Conservation (phyloP, 306 rosid genomes). For the Trifolium pratense region DNA sequence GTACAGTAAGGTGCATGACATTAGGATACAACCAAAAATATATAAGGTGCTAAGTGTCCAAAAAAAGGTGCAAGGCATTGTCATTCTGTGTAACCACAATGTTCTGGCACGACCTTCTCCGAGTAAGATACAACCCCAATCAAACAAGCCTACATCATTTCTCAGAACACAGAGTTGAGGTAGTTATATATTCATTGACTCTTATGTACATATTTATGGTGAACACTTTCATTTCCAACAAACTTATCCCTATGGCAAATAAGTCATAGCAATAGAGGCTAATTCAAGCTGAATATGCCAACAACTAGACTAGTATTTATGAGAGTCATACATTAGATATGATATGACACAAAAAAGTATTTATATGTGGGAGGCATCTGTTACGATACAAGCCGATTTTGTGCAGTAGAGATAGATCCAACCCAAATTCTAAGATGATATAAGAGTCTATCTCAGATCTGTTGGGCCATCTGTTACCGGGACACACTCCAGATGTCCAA, state of each 20-base stretch:
- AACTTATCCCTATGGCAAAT: conserved; percentile 4
- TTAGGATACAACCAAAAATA: background rate
- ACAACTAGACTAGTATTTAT: background rate
- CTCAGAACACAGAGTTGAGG: background rate
- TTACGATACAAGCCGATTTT: background rate
- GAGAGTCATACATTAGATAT: background rate
- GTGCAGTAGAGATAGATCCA: background rate
- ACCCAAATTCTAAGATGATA: background rate
- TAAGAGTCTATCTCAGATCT: background rate
- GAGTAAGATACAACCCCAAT: background rate
- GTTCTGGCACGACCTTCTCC: conserved; percentile 6
- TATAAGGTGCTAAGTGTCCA: background rate
- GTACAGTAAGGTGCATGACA: background rate
- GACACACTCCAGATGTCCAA: background rate
- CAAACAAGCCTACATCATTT: conserved; percentile 1
- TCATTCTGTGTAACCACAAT: background rate
- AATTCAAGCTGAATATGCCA: conserved; percentile 2
- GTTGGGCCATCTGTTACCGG: background rate
- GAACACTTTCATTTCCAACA: background rate
- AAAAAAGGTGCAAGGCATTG: background rate
- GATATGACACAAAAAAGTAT: background rate
- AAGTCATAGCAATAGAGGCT: conserved; percentile 17
- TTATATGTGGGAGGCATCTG: background rate
- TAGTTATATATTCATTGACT: conserved; percentile 10
- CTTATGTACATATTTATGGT: background rate